Evolutionary conservation across 2,329 filamentous ascomycete species (phyloP).

Genomic region (Fusarium sp.): DNA sequence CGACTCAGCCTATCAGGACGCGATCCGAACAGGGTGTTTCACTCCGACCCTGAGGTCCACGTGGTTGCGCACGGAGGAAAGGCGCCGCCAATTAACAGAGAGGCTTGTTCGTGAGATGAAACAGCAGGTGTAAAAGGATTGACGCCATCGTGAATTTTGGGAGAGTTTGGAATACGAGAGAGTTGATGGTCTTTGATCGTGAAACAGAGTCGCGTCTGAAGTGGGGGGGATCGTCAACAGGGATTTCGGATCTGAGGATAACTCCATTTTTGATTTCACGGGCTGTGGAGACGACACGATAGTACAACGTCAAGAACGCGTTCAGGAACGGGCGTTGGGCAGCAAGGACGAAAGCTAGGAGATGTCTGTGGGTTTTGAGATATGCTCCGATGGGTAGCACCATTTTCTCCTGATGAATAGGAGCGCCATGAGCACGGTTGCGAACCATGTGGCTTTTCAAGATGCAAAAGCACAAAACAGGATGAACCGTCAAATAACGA

Average conservation of each 20-base stretch:
- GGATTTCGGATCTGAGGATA: background rate
- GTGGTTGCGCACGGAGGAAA: background rate
- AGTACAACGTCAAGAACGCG: background rate
- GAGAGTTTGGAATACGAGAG: background rate
- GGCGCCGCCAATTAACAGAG: background rate
- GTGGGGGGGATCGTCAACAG: background rate
- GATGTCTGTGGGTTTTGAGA: background rate
- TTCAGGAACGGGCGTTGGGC: background rate
- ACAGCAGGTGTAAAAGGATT: background rate
- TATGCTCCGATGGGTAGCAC: background rate
- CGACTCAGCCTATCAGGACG: background rate
- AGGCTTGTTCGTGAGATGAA: background rate
- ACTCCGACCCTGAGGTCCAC: background rate
- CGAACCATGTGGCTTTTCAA: too few species aligned
- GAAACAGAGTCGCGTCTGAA: background rate
- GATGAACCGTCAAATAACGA: too few species aligned
- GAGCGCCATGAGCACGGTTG: fast-evolving
- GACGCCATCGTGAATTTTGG: background rate
- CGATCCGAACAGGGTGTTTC: background rate
- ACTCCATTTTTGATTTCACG: background rate
- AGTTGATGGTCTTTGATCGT: background rate
- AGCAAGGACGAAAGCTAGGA: background rate
- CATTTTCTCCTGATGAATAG: too few species aligned
- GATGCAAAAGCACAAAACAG: too few species aligned
- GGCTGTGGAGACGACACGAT: background rate